A percentile compares a stretch with the other conserved stretches of the same genome.
These are phyloP conservation scores for Nevesoporus exiguus DNA, from an alignment of 768 basidiomycete species.

Conservation along the genomic window DNA sequence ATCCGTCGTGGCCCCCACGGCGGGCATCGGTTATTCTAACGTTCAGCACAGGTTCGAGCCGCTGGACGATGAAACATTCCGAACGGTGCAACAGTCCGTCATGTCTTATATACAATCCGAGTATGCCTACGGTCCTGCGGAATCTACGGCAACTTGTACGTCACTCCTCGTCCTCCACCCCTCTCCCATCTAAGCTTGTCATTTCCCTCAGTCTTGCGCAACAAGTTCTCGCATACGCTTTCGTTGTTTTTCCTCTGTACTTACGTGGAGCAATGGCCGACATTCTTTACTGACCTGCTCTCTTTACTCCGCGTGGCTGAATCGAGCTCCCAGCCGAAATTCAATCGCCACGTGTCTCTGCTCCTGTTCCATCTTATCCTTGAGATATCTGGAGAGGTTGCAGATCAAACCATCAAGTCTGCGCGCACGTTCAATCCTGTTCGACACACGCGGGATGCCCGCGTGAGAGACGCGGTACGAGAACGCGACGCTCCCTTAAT, in stretches of 20 bases:
- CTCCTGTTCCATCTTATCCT: constrained; percentile 89
- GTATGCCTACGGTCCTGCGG: constrained; percentile 82
- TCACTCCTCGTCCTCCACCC: constrained; percentile 13
- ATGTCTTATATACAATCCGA: constrained; percentile 84
- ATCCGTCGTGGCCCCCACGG: background rate
- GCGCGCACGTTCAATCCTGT: constrained; percentile 69
- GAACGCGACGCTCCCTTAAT: constrained; percentile 84
- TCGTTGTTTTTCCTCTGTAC: constrained; percentile 86
- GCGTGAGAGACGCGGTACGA: constrained; percentile 85
- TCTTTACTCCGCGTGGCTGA: constrained; percentile 64
- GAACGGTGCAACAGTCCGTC: constrained; percentile 70
- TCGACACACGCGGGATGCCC: constrained; percentile 77
- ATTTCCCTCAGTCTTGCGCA: constrained; percentile 68
- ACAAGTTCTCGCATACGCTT: constrained; percentile 91
- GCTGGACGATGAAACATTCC: constrained; percentile 67
- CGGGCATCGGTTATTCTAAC: constrained; percentile 6
- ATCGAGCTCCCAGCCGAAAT: constrained; percentile 51
- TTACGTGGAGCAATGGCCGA: constrained; percentile 82
- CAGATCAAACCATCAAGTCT: constrained; percentile 89
- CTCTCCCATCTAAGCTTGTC: constrained; percentile 3
- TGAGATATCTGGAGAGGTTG: constrained; percentile 97
- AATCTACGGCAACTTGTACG: constrained; percentile 79
- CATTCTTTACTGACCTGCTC: constrained; percentile 79
- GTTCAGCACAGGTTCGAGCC: constrained; percentile 50
- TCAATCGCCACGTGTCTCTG: constrained; percentile 82